These are phyloP conservation scores for Letharia columbiana DNA, from an alignment of 495 filamentous ascomycete species.

Conservation along the genomic window DNA sequence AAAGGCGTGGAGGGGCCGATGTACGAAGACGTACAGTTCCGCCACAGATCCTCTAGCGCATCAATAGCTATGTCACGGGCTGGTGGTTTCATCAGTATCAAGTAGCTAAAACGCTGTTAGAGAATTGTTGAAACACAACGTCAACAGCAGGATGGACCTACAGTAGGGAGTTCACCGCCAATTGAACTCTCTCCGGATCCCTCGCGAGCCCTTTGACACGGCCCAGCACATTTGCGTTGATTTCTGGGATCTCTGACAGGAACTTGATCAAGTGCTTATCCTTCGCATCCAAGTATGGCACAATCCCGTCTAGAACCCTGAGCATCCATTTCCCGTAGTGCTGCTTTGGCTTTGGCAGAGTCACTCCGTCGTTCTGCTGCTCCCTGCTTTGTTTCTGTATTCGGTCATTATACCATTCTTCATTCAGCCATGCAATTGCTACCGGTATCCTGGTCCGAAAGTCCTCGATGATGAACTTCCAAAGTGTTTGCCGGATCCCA, in stretches of 20 bases:
- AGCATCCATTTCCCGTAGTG: constrained; percentile 77
- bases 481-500: constrained; percentile 68
- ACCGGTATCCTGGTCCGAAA: constrained; percentile 80
- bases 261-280: constrained; percentile 87
- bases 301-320: constrained; percentile 74
- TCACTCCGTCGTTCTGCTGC: constrained; percentile 34
- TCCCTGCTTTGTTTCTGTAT: constrained; percentile 43
- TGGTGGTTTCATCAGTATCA: constrained; percentile 80
- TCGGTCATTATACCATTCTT: constrained; percentile 96
- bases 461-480: constrained; percentile 78
- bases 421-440: constrained; percentile 84
- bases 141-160: constrained; percentile 31
- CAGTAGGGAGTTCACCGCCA: constrained; percentile 54
- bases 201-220: constrained; percentile 72
- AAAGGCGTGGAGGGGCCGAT: neutral
- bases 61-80: constrained; percentile 73
- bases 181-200: constrained; percentile 71
- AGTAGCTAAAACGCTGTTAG: constrained; percentile 50
- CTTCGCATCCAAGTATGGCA: constrained; percentile 75
- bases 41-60: constrained; percentile 76
- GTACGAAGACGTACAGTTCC: constrained; percentile 51
- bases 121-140: constrained; percentile 25
- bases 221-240: constrained; percentile 59
- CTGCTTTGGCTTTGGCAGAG: constrained; percentile 29
- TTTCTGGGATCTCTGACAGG: constrained; percentile 79